Conservation (phyloP, 192 early-diverging fungal genomes). For the Chytriomyces hyalinus region DNA sequence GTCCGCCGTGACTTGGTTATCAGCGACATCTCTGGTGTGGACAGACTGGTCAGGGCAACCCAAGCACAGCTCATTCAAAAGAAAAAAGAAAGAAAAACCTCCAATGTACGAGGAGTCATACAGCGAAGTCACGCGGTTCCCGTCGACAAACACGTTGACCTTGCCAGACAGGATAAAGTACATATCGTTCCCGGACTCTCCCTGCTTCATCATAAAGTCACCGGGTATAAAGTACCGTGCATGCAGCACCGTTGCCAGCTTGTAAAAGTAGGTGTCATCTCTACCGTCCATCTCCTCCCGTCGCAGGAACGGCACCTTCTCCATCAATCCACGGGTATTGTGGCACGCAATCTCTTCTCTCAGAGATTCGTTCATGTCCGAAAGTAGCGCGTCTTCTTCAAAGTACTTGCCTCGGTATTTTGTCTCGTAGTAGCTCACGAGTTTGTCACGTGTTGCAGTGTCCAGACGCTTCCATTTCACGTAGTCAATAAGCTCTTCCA, state of each 20-base stretch:
- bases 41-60: no score
- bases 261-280: slow-evolving; percentile 26
- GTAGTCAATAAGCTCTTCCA: slow-evolving; percentile 50
- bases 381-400: slow-evolving; percentile 41
- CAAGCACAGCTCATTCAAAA: neutral
- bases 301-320: slow-evolving; percentile 40
- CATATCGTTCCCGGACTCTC: slow-evolving; percentile 53
- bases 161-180: slow-evolving; percentile 53
- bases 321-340: slow-evolving; percentile 33
- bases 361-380: slow-evolving; percentile 42
- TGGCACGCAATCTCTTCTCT: slow-evolving; percentile 44
- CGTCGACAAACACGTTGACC: slow-evolving; percentile 47
- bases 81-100: neutral
- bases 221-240: slow-evolving; percentile 36
- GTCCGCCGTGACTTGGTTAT: slow-evolving; percentile 5
- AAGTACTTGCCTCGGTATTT: slow-evolving; percentile 44
- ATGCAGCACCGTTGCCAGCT: slow-evolving; percentile 23
- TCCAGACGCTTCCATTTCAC: slow-evolving; percentile 38
- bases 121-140: slow-evolving; percentile 34
- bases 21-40: neutral
- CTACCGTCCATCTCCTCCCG: slow-evolving; percentile 29
- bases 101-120: slow-evolving; percentile 13
- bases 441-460: slow-evolving; percentile 35
- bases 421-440: slow-evolving; percentile 46
- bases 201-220: slow-evolving; percentile 35